Percentiles rank a stretch among this genome's conserved stretches.
phyloP scores from a whole-genome alignment of 2,329 filamentous ascomycete species.

The Exutisphaerella laricina region DNA sequence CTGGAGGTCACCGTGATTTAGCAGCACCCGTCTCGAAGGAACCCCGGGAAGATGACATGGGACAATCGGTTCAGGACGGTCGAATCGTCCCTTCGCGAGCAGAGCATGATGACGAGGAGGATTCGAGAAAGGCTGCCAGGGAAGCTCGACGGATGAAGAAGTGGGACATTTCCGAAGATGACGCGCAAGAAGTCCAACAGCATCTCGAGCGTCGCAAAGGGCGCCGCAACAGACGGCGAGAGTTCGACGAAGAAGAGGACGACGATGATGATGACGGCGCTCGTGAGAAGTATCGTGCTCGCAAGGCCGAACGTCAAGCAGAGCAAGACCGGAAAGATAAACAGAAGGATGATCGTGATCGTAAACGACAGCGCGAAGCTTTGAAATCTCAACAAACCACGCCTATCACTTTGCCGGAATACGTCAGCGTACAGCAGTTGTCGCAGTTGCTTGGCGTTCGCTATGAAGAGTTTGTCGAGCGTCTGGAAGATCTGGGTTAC shows the following conservation, averaged over 20 bases:
- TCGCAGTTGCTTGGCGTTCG: slow-evolving; percentile 69
- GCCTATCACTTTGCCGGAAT: slow-evolving; percentile 76
- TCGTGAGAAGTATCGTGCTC: slow-evolving; percentile 24
- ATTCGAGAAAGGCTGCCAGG: neutral
- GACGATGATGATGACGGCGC: slow-evolving; percentile 26
- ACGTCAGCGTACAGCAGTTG: slow-evolving; percentile 80
- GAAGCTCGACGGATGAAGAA: slow-evolving; percentile 3
- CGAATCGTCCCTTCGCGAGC: neutral
- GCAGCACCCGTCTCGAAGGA: too few relatives aligned
- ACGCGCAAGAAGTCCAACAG: slow-evolving; percentile 15
- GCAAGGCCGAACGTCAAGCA: slow-evolving; percentile 20
- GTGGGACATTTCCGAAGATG: slow-evolving; percentile 18
- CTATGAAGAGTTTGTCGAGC: slow-evolving; percentile 63
- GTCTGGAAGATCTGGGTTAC: slow-evolving; percentile 81
- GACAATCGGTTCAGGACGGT: neutral
- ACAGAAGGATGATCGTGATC: slow-evolving; percentile 20
- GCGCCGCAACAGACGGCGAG: slow-evolving; percentile 15
- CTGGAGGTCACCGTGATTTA: too few relatives aligned
- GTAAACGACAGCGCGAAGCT: slow-evolving; percentile 24
- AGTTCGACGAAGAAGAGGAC: slow-evolving; percentile 27
- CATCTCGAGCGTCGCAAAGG: slow-evolving; percentile 10
- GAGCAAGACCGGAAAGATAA: slow-evolving; percentile 20
- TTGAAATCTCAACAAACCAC: slow-evolving; percentile 41
- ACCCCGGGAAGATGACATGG: too few relatives aligned
- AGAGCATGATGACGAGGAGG: neutral